Conservation (phyloP, 1,139 yeast species). For the Candida frijolesensis region DNA sequence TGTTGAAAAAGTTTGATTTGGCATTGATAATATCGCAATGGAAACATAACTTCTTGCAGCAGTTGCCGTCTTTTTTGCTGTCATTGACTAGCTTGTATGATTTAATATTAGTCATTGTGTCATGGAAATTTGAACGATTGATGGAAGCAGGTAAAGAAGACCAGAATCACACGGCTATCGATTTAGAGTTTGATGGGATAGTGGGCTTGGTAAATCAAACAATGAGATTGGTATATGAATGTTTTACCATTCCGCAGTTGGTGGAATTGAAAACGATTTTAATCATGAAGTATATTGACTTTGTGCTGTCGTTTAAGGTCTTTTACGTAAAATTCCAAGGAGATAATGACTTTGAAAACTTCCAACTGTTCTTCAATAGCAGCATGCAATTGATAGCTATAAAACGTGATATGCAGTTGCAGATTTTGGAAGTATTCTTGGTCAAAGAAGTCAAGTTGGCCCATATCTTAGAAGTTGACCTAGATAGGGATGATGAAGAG, state of each 20-base stretch:
- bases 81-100: constrained; percentile 27
- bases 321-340: constrained; percentile 34
- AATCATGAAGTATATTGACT: constrained; percentile 32
- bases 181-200: constrained; percentile 15
- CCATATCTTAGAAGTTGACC: constrained; percentile 27
- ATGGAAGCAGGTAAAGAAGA: constrained; percentile 20
- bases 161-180: constrained; percentile 18
- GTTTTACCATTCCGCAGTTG: constrained; percentile 6
- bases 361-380: constrained; percentile 28
- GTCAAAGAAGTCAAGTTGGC: constrained; percentile 38
- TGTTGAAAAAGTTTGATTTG: constrained; percentile 26
- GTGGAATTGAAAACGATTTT: constrained; percentile 26
- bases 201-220: constrained; percentile 15
- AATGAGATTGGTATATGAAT: constrained; percentile 13
- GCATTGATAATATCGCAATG: constrained; percentile 20
- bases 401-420: constrained; percentile 26
- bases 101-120: constrained; percentile 26
- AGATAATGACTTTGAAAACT: constrained; percentile 29
- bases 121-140: constrained; percentile 41
- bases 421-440: constrained; percentile 32
- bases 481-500: constrained; percentile 61
- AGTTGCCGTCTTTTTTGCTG: constrained; percentile 17
- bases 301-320: constrained; percentile 33
- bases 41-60: constrained; percentile 25
- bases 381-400: constrained; percentile 20